A percentile compares a stretch with the other conserved stretches of the same genome.
Evolutionary conservation across 2,329 filamentous ascomycete genomes (phyloP).

Genomic region (Aspergillus texensis): DNA sequence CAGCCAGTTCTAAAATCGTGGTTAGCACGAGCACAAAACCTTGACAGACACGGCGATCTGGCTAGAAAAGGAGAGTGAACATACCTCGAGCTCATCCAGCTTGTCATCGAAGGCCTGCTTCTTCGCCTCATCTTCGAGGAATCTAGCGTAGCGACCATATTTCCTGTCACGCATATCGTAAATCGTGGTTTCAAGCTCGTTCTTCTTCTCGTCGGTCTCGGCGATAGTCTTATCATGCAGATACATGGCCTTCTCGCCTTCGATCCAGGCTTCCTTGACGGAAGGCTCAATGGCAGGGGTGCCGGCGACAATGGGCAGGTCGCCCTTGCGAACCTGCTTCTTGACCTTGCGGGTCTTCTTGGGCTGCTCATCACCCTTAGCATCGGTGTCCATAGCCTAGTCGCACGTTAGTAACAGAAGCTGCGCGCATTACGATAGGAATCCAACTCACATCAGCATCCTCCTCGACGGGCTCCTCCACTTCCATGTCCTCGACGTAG

Average conservation of each 20-base stretch:
- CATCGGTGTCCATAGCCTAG: slow-evolving; percentile 84
- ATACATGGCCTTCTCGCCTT: slow-evolving; percentile 88
- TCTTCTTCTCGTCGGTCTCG: slow-evolving; percentile 99
- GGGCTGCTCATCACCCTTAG: slow-evolving; percentile 67
- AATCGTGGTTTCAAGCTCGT: slow-evolving; percentile 96
- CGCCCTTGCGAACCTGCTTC: slow-evolving; percentile 98
- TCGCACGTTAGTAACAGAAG: slow-evolving; percentile 8
- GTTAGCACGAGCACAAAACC: neutral
- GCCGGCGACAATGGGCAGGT: slow-evolving; percentile 81
- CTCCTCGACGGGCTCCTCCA: slow-evolving; percentile 87
- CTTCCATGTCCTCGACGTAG: slow-evolving; percentile 96
- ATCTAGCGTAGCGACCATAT: slow-evolving; percentile 85
- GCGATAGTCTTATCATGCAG: slow-evolving; percentile 98
- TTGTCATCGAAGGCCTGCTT: slow-evolving; percentile 58
- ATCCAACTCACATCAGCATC: slow-evolving; percentile 57
- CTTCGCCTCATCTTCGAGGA: slow-evolving; percentile 90
- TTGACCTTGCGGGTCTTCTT: slow-evolving; percentile 93
- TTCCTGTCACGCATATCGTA: slow-evolving; percentile 97
- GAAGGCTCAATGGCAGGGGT: slow-evolving; percentile 76
- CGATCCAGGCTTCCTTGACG: slow-evolving; percentile 67
- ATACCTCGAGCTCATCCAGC: slow-evolving; percentile 68
- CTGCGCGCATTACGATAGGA: slow-evolving; percentile 17
- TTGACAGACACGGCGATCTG: neutral
- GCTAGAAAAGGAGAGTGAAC: neutral
- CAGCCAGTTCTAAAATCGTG: slow-evolving; percentile 79